Evolutionary conservation across 108 stramenopile genomes (phyloP).

Genomic region (Chaetoceros muelleri): DNA sequence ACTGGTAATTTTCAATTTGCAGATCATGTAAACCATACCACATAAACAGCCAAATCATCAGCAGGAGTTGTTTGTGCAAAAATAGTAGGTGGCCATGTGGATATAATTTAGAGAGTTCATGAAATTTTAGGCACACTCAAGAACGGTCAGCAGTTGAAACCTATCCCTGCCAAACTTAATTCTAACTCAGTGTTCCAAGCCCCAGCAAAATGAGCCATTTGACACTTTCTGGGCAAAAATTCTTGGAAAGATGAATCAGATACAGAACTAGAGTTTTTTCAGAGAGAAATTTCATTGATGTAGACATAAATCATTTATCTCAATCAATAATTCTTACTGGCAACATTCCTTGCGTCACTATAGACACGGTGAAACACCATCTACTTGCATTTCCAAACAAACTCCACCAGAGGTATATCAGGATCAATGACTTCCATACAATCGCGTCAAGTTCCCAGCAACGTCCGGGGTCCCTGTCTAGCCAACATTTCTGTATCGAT

Average conservation of each 20-base stretch:
- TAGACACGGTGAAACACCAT: constrained; percentile 53
- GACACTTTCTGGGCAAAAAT: too few relatives aligned
- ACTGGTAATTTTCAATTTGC: too few relatives aligned
- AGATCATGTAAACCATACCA: too few relatives aligned
- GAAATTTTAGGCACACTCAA: constrained; percentile 55
- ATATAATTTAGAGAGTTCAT: constrained; percentile 45
- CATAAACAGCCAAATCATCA: constrained; percentile 73
- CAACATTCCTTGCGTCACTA: too few relatives aligned
- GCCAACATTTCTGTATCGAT: constrained; percentile 1
- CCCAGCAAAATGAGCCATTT: too few relatives aligned
- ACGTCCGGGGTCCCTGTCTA: constrained; percentile 2
- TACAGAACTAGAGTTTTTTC: too few relatives aligned
- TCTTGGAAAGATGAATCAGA: too few relatives aligned
- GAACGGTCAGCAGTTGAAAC: constrained; percentile 34
- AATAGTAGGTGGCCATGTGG: constrained; percentile 62
- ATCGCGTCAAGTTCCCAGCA: constrained; percentile 18
- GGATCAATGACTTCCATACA: constrained; percentile 43
- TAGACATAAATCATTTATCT: too few relatives aligned
- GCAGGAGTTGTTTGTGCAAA: constrained; percentile 87
- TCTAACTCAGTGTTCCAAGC: neutral
- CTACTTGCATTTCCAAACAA: constrained; percentile 68
- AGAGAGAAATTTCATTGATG: too few relatives aligned
- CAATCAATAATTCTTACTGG: too few relatives aligned
- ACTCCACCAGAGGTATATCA: constrained; percentile 59
- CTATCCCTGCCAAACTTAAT: constrained; percentile 18